These are phyloP conservation scores for Leccinum subgranulosum DNA, from an alignment of 768 basidiomycete genomes.

Conservation along the genomic window DNA sequence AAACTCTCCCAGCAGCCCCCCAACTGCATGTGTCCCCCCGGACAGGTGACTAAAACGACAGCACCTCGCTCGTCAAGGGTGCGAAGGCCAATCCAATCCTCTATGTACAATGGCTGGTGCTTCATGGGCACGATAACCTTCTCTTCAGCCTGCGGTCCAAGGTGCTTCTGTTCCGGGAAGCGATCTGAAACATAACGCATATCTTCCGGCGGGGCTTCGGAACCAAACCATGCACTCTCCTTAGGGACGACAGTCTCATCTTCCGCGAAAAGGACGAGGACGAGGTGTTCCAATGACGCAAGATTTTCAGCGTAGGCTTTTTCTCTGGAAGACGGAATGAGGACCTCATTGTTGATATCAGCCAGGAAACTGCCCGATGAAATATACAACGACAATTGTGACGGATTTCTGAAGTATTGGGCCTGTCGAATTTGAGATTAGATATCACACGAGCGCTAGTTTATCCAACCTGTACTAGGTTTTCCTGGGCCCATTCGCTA, in stretches of 20 bases:
- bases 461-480: slow-evolving; percentile 62
- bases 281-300: slow-evolving; percentile 57
- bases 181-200: not conserved
- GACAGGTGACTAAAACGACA: slow-evolving; percentile 59
- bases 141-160: slow-evolving; percentile 10
- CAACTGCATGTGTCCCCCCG: slow-evolving; percentile 76
- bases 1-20: slow-evolving; percentile 58
- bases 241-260: slow-evolving; percentile 82
- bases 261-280: slow-evolving; percentile 69
- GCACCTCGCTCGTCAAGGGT: slow-evolving; percentile 63
- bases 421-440: slow-evolving; percentile 44
- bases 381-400: slow-evolving; percentile 56
- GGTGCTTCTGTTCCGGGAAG: slow-evolving; percentile 11
- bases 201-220: slow-evolving; percentile 46
- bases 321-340: slow-evolving; percentile 48
- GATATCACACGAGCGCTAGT: not conserved
- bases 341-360: slow-evolving; percentile 72
- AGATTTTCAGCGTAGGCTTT: slow-evolving; percentile 59
- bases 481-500: slow-evolving; percentile 68
- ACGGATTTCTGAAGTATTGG: slow-evolving; percentile 82
- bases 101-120: slow-evolving; percentile 64
- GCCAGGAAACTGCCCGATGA: slow-evolving; percentile 63
- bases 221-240: slow-evolving; percentile 85
- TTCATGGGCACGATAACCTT: slow-evolving; percentile 65
- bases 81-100: slow-evolving; percentile 82